phyloP scores from a whole-genome alignment of 139 green algal genomes.

The Volvox reticuliferus region DNA sequence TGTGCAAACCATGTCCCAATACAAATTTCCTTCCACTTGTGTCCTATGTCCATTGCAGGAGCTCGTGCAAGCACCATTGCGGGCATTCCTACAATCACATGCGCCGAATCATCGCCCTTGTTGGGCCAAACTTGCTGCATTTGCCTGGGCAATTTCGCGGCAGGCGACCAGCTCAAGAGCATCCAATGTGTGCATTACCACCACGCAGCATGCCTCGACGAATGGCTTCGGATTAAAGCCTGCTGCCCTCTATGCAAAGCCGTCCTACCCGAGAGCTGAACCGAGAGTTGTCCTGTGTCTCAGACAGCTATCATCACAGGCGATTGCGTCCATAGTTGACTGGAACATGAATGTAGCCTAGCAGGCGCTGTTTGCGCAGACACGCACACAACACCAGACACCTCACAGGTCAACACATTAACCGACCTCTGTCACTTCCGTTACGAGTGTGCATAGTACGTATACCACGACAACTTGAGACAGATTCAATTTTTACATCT shows the following conservation, averaged over 20 bases:
- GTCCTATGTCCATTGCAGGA: not conserved
- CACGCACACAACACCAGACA: too few species aligned
- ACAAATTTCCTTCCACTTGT: too few species aligned
- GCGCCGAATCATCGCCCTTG: not conserved
- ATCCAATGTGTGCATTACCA: slow-evolving; percentile 58
- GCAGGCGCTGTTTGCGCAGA: too few species aligned
- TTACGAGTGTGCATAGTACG: too few species aligned
- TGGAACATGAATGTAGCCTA: too few species aligned
- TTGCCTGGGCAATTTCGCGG: slow-evolving; percentile 53
- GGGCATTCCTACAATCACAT: not conserved
- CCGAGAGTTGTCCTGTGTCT: not conserved
- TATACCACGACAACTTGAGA: too few species aligned
- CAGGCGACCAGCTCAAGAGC: slow-evolving; percentile 45
- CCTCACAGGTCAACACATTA: too few species aligned
- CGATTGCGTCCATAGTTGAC: too few species aligned
- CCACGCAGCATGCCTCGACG: slow-evolving; percentile 55
- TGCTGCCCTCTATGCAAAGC: slow-evolving; percentile 51
- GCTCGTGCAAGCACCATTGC: not conserved
- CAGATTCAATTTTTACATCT: too few species aligned
- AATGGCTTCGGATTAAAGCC: slow-evolving; percentile 59
- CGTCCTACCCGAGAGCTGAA: not conserved
- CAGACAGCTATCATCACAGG: not conserved
- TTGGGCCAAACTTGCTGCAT: slow-evolving; percentile 50
- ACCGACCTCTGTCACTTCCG: too few species aligned
- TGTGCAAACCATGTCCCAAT: too few species aligned